Conservation (phyloP, 192 early-diverging fungal genomes). For the Coemansia sp. region DNA sequence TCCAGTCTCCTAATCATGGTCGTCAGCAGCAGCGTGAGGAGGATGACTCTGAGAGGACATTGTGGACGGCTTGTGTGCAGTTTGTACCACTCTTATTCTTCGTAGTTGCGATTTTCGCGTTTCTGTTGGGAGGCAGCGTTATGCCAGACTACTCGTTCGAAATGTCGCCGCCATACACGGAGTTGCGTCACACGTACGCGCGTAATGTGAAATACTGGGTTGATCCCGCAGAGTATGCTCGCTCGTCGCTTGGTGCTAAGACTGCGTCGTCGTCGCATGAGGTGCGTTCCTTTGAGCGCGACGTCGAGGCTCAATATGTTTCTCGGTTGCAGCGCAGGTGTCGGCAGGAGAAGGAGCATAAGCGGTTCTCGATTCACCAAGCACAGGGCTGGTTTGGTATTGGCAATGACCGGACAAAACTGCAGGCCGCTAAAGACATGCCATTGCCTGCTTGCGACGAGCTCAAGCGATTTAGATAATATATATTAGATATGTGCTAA, state of each 20-base stretch:
- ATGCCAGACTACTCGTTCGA: constrained; percentile 68
- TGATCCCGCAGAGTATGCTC: constrained; percentile 57
- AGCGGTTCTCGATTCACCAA: constrained; percentile 55
- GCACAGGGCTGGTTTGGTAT: constrained; percentile 73
- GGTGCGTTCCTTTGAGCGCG: constrained; percentile 66
- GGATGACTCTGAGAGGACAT: not conserved
- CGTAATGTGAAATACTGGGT: constrained; percentile 80
- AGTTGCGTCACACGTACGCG: constrained; percentile 56
- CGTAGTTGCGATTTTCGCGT: constrained; percentile 67
- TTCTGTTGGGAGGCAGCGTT: constrained; percentile 41
- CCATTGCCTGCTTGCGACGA: constrained; percentile 69
- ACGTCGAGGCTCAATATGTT: constrained; percentile 70
- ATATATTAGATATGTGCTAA: not conserved
- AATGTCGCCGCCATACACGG: constrained; percentile 50
- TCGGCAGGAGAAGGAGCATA: constrained; percentile 61
- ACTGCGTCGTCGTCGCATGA: constrained; percentile 43
- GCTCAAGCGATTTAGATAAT: constrained; percentile 57
- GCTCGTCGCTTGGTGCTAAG: constrained; percentile 21
- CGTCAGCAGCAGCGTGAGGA: constrained; percentile 41
- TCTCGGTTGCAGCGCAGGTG: constrained; percentile 66
- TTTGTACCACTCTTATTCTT: constrained; percentile 77
- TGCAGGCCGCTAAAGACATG: constrained; percentile 66
- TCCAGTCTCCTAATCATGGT: not conserved
- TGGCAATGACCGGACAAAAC: constrained; percentile 58
- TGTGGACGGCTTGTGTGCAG: constrained; percentile 63